phyloP scores from a whole-genome alignment of 352 stramenopile species.

The Globisporangium orthogonon region DNA sequence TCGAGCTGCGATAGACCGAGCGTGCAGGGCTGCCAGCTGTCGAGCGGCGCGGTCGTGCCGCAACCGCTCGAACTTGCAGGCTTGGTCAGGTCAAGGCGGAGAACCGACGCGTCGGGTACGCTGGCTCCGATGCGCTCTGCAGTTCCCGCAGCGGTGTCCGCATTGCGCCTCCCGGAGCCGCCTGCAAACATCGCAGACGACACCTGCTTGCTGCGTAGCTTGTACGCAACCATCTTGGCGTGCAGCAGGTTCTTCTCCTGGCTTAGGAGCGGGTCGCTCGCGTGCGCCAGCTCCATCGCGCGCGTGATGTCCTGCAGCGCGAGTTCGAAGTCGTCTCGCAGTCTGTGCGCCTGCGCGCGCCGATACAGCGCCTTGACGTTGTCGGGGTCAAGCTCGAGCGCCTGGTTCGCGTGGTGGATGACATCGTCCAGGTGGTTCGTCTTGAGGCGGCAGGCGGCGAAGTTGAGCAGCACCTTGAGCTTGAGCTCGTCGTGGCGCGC shows the following conservation, averaged over 20 bases:
- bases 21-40: slow-evolving; percentile 40
- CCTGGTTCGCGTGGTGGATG: slow-evolving; percentile 55
- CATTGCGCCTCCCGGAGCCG: no score
- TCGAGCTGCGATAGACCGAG: slow-evolving; percentile 33
- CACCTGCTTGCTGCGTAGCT: slow-evolving; percentile 50
- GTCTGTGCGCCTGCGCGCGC: slow-evolving; percentile 50
- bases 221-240: slow-evolving; percentile 71
- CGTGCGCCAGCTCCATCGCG: slow-evolving; percentile 21
- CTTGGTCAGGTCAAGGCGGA: slow-evolving; percentile 26
- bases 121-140: not conserved
- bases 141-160: no score
- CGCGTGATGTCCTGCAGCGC: slow-evolving; percentile 39
- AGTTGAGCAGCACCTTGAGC: slow-evolving; percentile 66
- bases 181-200: slow-evolving; percentile 65
- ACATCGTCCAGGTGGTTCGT: slow-evolving; percentile 66
- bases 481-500: slow-evolving; percentile 39
- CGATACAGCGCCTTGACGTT: slow-evolving; percentile 70
- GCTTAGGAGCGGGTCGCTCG: slow-evolving; percentile 25
- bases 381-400: slow-evolving; percentile 40
- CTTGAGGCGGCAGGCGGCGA: slow-evolving; percentile 65
- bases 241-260: slow-evolving; percentile 57
- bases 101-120: slow-evolving; percentile 16
- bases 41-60: slow-evolving; percentile 18
- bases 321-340: slow-evolving; percentile 65
- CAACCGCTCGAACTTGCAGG: slow-evolving; percentile 2